Evolutionary conservation across 2,329 filamentous ascomycete genomes (phyloP).

Genomic region (Fusarium hainanense): DNA sequence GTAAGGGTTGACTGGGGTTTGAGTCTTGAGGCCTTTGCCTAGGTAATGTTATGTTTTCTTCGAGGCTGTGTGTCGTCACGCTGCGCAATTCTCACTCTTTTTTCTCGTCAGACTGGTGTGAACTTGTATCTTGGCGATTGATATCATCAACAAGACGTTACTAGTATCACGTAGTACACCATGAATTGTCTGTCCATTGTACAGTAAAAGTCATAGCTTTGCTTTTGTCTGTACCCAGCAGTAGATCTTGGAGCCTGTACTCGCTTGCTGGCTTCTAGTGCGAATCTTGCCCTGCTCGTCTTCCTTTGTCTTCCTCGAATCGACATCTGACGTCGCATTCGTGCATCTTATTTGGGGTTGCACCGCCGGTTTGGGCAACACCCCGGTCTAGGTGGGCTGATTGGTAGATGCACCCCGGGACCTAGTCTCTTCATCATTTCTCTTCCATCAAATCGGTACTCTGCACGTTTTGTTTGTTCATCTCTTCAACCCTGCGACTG

Average conservation of each 20-base stretch:
- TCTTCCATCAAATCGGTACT: constrained; percentile 44
- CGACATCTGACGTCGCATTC: constrained; percentile 42
- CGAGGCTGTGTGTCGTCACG: constrained; percentile 47
- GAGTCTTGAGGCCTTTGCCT: constrained; percentile 33
- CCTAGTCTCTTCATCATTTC: constrained; percentile 41
- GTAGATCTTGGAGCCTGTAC: constrained; percentile 18
- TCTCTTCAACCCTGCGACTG: constrained; percentile 32
- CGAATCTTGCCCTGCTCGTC: constrained; percentile 25
- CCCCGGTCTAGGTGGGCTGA: constrained; percentile 39
- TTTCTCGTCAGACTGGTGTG: constrained; percentile 36
- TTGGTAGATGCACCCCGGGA: constrained; percentile 45
- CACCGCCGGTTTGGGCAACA: constrained; percentile 39
- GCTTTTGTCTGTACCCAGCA: constrained; percentile 1
- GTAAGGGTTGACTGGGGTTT: constrained; percentile 31
- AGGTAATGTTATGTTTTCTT: not conserved
- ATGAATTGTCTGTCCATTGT: not conserved
- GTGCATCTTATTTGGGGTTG: constrained; percentile 40
- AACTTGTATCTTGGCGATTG: constrained; percentile 39
- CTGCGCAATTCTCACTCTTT: constrained; percentile 29
- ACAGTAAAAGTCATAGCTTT: constrained; percentile 5
- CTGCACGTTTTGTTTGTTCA: constrained; percentile 42
- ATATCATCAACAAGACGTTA: constrained; percentile 2
- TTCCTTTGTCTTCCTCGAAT: constrained; percentile 23
- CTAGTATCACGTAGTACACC: constrained; percentile 4
- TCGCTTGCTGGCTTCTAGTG: constrained; percentile 22